Percentiles rank a stretch among this genome's conserved stretches.
These are phyloP conservation scores for Fusarium incarnatum DNA, from an alignment of 2,329 filamentous ascomycete species.

Conservation along the genomic window DNA sequence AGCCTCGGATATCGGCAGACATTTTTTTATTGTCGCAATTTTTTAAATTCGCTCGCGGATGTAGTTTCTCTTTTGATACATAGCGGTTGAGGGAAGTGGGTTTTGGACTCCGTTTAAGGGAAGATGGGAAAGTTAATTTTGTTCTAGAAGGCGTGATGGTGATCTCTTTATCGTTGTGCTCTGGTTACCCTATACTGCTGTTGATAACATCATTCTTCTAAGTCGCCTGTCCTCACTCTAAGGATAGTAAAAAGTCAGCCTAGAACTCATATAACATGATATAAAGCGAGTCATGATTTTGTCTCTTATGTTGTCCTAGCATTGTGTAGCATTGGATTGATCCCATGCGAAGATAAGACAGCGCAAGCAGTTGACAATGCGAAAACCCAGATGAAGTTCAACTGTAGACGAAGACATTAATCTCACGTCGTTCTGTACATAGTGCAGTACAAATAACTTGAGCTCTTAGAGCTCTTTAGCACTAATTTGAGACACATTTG, in stretches of 20 bases:
- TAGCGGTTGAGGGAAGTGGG: constrained; percentile 22
- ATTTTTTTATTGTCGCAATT: constrained; percentile 4
- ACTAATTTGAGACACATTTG: background rate
- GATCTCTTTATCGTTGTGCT: background rate
- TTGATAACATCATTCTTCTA: background rate
- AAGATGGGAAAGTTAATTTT: constrained; percentile 31
- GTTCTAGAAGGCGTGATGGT: constrained; percentile 9
- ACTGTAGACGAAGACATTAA: background rate
- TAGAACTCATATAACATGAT: background rate
- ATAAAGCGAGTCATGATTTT: background rate
- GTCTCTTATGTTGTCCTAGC: background rate
- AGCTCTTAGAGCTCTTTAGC: background rate
- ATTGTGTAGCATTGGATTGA: too few relatives aligned
- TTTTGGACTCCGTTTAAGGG: constrained; percentile 26
- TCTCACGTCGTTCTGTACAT: background rate
- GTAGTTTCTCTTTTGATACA: constrained; percentile 34
- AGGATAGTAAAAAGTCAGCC: background rate
- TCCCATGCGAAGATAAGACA: too few relatives aligned
- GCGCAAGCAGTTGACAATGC: too few relatives aligned
- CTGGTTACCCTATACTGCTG: background rate
- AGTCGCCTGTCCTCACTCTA: background rate
- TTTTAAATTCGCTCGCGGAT: constrained; percentile 20
- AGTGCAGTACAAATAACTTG: background rate
- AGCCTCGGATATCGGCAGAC: constrained; percentile 13
- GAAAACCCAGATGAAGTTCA: background rate